Evolutionary conservation across 331 rosid species (phyloP), one percentile per base, ranked within the genome.

Genomic region (Ulmus americana): DNA sequence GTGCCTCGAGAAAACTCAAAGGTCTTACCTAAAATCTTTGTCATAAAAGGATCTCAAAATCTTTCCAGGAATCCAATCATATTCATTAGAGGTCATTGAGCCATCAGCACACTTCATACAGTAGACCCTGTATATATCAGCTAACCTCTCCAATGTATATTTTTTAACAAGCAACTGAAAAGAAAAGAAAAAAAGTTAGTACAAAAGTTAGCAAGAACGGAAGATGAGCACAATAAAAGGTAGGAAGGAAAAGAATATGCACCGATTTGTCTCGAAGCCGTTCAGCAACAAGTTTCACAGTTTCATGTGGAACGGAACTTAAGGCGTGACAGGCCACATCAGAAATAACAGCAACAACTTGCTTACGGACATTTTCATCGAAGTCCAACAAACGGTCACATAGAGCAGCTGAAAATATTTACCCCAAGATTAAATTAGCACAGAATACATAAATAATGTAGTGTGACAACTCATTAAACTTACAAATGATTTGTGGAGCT

Each of bases 231-330:
- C 60, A 6, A 64, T 13, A 8, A 59, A 45, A 15, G 10, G 45
- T 6, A 28, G 65, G 44, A 20, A 54, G 64, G 57, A 52, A 39
- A 76, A 64, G 60, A 63, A 74, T 72, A 69, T 61, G 59, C 90
- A 94, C 99, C 77, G 99, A 94, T 87, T 87, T 94, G 77, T 94
- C 99, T 63, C 97, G 95, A 69, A 94, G 91, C 53, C 97, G 95
- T 62, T 90, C 97, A 0, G 99, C 95, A 68, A 94, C 90, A 74
- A 89, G 95, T 79, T 90, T 87, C 73, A 94, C 71, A 13, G 90
- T 84, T 77, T 87, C 99, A 70, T 81, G 78, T 6, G 90, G 88
- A 79, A 87, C 72, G 47, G 95, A 89, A 69, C 77, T 74, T 14
- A 72, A 68, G 55, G 83, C 79, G 70, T 79, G 88, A 61, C 95